Evolutionary conservation across 202 grass and related monocot genomes (phyloP), one percentile per base, ranked within the genome.

Genomic region (Sporobolus alterniflorus): DNA sequence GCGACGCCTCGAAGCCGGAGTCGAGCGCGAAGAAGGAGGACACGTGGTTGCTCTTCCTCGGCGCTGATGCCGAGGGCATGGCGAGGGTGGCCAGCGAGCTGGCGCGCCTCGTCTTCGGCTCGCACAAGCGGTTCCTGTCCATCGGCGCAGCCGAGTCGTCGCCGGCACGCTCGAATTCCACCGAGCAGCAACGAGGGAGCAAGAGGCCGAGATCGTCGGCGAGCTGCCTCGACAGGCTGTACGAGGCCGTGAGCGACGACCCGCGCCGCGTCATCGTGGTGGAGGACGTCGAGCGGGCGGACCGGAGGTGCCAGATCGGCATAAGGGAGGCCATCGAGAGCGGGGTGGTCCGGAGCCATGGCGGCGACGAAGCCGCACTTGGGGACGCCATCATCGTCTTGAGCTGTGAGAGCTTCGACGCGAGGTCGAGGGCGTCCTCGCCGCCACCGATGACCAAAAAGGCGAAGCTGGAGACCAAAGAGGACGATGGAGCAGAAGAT

Each of bases 31-130:
- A 91, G 11, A 93, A 92, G 89, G 87, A 90, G 67, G 87, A 94
- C 40, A 97, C 94, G 48, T 97, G 94, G 94, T 46, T 97, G 82
- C 67, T 97, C 62, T 94, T 97, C 67, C 84, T 84, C 60, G 94
- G 94, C 8, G 54, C 54, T 21, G 91, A 97, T 41, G 33, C 60
- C 18, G 73, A 88, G 9, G 91, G 89, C 56, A 97, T 94, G 60
- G 41, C 33, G 75, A 90, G 72, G 73, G 84, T 94, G 76, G 87
- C 87, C 12, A 88, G 76, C 75, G 87, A 90, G 89, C 78, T 97
- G 31, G 94, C 91, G 1, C 57, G 47, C 28, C 82, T 97, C 40
- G 79, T 94, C 28, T 97, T 92, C 51, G 91, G 91, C 48, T 97
- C 94, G 32, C 65, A 64, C 26, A 76, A 75, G 21, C 75, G 74